phyloP scores from a whole-genome alignment of 23 red algal species.

The Agarophyton chilense region DNA sequence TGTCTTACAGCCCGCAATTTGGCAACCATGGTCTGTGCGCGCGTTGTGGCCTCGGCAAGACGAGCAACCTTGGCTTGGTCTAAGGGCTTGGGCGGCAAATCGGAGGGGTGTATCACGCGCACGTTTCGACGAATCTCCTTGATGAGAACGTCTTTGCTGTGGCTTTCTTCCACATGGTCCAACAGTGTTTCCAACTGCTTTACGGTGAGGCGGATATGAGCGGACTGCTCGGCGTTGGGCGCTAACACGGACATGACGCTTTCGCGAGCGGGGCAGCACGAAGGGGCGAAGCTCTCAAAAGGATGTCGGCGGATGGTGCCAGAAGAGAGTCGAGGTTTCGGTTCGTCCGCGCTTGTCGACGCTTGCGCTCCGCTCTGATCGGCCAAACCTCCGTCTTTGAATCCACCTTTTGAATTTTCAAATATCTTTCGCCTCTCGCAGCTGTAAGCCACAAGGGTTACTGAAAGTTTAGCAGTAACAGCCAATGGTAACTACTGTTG shows the following conservation, averaged over 20 bases:
- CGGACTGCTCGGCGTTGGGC: constrained; percentile 4
- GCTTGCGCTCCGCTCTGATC: background rate
- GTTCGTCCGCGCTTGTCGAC: too few species aligned
- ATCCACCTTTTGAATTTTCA: background rate
- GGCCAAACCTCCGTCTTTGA: too few species aligned
- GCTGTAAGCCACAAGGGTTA: background rate
- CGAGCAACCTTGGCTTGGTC: background rate
- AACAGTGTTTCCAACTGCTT: constrained; percentile 5
- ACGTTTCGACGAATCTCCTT: constrained; percentile 29
- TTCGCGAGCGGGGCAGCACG: background rate
- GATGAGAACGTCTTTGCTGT: background rate
- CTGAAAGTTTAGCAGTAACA: background rate
- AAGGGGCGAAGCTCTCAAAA: too few species aligned
- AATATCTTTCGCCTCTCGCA: background rate
- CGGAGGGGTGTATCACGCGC: constrained; percentile 25
- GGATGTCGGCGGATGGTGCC: too few species aligned
- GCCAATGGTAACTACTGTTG: background rate
- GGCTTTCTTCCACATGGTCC: background rate
- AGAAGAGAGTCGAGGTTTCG: background rate
- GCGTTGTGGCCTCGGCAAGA: background rate
- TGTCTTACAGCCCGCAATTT: background rate
- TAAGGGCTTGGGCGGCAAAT: background rate
- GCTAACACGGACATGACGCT: background rate
- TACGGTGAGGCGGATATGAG: background rate
- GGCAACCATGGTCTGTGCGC: background rate